A percentile compares a stretch with the other conserved stretches of the same genome.
Evolutionary conservation across 352 stramenopile genomes (phyloP).

Genomic region (Aphanomyces euteiches): DNA sequence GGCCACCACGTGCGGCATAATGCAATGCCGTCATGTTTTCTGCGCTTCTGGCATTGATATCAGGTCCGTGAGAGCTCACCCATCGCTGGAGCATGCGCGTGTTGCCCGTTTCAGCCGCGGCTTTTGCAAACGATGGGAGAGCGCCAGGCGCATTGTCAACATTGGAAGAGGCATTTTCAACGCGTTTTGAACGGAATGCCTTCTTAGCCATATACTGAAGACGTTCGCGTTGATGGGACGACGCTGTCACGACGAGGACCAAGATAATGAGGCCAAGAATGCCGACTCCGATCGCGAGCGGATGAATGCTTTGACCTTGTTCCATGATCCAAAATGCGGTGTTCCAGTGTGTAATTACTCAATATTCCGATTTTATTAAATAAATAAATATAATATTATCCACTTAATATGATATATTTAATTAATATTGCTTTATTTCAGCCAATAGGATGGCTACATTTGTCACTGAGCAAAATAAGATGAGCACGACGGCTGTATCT

Average conservation of each 20-base stretch:
- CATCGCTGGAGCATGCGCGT: slow-evolving; percentile 76
- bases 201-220: slow-evolving; percentile 78
- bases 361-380: slow-evolving; percentile 1
- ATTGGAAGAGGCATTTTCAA: slow-evolving; percentile 27
- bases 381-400: background rate
- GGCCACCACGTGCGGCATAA: slow-evolving; percentile 63
- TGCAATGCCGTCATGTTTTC: slow-evolving; percentile 82
- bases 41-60: slow-evolving; percentile 59
- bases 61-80: slow-evolving; percentile 61
- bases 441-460: background rate
- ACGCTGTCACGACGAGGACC: slow-evolving; percentile 62
- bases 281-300: slow-evolving; percentile 58
- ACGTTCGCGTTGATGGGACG: slow-evolving; percentile 74
- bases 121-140: slow-evolving; percentile 59
- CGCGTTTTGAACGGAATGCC: slow-evolving; percentile 64
- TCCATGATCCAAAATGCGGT: background rate
- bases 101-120: slow-evolving; percentile 70
- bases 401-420: background rate
- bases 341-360: background rate
- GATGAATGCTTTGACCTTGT: slow-evolving; percentile 44
- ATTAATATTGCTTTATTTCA: background rate
- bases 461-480: background rate
- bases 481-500: background rate
- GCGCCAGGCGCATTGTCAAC: slow-evolving; percentile 36
- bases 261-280: slow-evolving; percentile 56